phyloP scores from a whole-genome alignment of 495 filamentous ascomycete genomes.

The Aspergillus avenaceus region DNA sequence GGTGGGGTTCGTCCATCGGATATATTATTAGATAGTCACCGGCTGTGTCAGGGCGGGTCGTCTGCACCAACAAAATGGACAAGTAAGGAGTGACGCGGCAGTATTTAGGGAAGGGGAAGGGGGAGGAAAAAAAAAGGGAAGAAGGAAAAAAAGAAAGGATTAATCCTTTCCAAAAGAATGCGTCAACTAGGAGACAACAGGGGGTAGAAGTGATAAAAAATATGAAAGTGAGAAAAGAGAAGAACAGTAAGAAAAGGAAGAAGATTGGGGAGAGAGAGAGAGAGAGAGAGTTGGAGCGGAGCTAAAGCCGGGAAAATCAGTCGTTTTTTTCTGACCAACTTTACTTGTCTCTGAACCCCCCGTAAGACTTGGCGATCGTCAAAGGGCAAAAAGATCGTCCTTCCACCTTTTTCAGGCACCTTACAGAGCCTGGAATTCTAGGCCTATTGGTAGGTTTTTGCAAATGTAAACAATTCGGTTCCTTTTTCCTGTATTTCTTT shows the following conservation, averaged over 20 bases:
- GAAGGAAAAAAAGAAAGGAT: conserved; percentile 1
- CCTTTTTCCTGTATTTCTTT: too few species aligned
- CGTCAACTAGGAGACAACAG: background rate
- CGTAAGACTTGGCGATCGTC: conserved; percentile 16
- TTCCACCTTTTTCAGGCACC: too few species aligned
- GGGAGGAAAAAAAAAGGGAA: background rate
- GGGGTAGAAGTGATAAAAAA: background rate
- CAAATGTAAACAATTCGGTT: too few species aligned
- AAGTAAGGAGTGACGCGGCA: background rate
- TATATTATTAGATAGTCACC: background rate
- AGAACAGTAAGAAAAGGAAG: conserved; percentile 6
- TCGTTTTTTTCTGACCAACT: conserved; percentile 2
- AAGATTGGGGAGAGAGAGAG: background rate
- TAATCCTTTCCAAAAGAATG: background rate
- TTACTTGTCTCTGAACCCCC: too few species aligned
- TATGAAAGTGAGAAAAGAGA: background rate
- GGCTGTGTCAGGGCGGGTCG: conserved; percentile 3
- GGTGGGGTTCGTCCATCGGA: conserved; percentile 16
- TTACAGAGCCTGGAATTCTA: too few species aligned
- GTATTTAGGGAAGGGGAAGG: background rate
- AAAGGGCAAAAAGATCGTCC: background rate
- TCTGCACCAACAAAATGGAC: conserved; percentile 2
- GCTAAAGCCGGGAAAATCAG: conserved; percentile 15
- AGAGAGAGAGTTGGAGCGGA: conserved; percentile 2
- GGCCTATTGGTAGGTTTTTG: background rate